Evolutionary conservation across 345 rosid genomes (phyloP).

Genomic region (Eucalyptus globulus): DNA sequence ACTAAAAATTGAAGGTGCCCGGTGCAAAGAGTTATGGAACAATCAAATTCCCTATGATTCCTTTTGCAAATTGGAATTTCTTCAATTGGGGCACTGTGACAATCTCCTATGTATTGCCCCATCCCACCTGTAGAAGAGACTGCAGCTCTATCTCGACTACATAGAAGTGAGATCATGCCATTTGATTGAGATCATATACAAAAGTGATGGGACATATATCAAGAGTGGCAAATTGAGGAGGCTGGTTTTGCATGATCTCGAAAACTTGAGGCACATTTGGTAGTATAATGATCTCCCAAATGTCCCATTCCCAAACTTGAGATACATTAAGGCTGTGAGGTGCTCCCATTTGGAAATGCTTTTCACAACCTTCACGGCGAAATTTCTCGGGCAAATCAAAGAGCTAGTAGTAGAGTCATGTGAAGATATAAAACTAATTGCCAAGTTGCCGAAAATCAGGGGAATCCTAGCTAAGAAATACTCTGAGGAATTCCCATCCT

Average conservation of each 20-base stretch:
- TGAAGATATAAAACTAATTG: neutral
- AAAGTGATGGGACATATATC: neutral
- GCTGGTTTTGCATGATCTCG: accelerated
- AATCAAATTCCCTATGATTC: too few relatives aligned
- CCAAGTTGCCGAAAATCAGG: neutral
- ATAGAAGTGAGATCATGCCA: neutral
- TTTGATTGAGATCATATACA: neutral
- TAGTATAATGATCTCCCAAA: neutral
- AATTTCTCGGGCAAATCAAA: neutral
- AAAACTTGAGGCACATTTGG: neutral
- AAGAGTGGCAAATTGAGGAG: neutral
- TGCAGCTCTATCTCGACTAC: too few relatives aligned
- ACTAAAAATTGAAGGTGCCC: too few relatives aligned
- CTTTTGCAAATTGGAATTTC: too few relatives aligned
- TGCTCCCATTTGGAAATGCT: neutral
- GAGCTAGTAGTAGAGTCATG: neutral
- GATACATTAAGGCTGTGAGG: accelerated
- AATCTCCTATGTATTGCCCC: too few relatives aligned
- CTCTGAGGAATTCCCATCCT: too few relatives aligned
- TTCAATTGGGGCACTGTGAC: too few relatives aligned
- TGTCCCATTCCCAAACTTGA: neutral
- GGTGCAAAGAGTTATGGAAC: too few relatives aligned
- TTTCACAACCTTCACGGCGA: neutral
- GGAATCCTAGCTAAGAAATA: accelerated
- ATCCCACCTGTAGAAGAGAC: too few relatives aligned